These are phyloP conservation scores for Sicyos baderoa DNA, from an alignment of 306 rosid species.

Conservation along the genomic window DNA sequence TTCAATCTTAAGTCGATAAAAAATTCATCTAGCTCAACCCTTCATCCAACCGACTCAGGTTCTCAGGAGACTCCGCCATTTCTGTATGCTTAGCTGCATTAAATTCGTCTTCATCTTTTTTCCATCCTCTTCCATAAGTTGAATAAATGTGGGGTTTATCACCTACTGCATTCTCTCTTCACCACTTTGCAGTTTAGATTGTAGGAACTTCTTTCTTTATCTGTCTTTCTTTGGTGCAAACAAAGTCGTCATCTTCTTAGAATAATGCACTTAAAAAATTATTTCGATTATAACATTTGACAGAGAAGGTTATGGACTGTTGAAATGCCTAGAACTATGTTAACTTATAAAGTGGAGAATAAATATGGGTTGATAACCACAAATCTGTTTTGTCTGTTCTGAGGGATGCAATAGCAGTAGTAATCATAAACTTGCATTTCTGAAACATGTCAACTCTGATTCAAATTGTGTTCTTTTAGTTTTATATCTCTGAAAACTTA, in stretches of 20 bases:
- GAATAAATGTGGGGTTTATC: background rate
- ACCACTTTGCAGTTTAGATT: background rate
- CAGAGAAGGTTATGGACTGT: background rate
- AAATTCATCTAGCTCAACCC: background rate
- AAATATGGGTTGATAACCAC: background rate
- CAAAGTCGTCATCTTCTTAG: background rate
- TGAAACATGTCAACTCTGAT: background rate
- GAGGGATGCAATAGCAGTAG: no score
- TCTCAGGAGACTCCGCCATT: background rate
- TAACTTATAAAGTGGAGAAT: background rate
- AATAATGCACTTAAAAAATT: background rate
- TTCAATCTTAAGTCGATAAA: background rate
- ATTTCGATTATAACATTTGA: background rate
- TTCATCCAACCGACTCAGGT: background rate
- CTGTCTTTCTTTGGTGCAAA: background rate
- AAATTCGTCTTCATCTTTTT: background rate
- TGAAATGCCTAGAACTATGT: no score
- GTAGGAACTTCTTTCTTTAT: slow-evolving; percentile 7
- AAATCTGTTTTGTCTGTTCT: background rate
- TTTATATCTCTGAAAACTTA: background rate
- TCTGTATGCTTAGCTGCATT: background rate
- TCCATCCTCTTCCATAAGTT: background rate
- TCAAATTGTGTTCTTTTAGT: background rate
- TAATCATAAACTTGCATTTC: background rate
- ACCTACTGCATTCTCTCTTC: background rate